Base-by-base conservation (phyloP, 345 rosid genomes). In the Rhizophora apiculata region DNA sequence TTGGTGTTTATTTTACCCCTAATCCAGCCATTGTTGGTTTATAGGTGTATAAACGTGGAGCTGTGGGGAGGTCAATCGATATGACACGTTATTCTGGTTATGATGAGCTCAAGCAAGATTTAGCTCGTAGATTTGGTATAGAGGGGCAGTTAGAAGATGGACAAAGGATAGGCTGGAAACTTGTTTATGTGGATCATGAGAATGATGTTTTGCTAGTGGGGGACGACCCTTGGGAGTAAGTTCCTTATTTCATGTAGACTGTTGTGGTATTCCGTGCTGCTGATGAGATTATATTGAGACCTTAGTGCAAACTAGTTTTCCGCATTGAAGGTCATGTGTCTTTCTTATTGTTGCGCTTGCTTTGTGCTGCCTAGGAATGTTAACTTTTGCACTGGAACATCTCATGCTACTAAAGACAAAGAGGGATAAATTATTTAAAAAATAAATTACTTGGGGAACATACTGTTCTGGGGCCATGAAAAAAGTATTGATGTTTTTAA, bases 191-290 rank as follows among this genome's bases (percentile, higher is more conserved):
- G 62, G 96, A 89, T 85, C 96, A 82, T 10, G 92, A 89, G 76
- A 82, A 79, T 59, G 96, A 89, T 76, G 90, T 87, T 43, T 76
- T 87, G 61, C 85, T 89, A 37, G 92, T 89, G 6, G 96, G 96
- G 62, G 96, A 89, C 69, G 96, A 89, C 70, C 92, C 96, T 30
- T 89, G 96, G 96, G 90, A 87, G 96, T 87, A 83, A 85, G 92
- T 62, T 55, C 66, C 29, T 11, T 55, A 29, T 48, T 55, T 54
- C 39, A 16, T 37, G 30, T 29, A 21, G 6, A 26, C 31, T 29
- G 31, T 36, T 30, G 10, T 29, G 46, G 21, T 48, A 27, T 24
- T 18, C 52, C 8, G 18, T 29, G 37, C 3, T 21, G 10, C 16
- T 22, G 32, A 48, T 22, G 1, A 43, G 5, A 46, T 27, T 29